Conservation (phyloP, 441 rosid species). For the Dalechampia spathulata region DNA sequence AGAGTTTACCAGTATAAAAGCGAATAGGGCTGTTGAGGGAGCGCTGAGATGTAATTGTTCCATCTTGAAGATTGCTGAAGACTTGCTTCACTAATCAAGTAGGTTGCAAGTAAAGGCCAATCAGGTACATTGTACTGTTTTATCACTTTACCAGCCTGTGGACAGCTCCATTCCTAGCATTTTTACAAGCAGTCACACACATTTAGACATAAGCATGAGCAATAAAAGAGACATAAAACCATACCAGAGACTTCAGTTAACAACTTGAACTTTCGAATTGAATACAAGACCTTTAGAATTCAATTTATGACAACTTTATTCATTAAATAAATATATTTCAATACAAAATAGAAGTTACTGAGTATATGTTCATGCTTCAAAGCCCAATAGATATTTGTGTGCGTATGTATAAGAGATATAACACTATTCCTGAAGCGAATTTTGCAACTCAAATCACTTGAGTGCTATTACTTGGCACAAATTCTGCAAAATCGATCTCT, state of each 20-base stretch:
- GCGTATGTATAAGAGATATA: too few species aligned
- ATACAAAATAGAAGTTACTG: too few species aligned
- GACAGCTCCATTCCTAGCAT: slow-evolving; percentile 61
- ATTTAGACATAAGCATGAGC: too few species aligned
- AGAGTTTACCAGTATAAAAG: slow-evolving; percentile 70
- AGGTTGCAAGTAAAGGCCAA: slow-evolving; percentile 91
- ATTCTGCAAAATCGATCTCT: too few species aligned
- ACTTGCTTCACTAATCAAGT: slow-evolving; percentile 93
- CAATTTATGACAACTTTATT: too few species aligned
- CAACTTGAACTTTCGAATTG: too few species aligned
- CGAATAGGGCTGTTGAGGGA: slow-evolving; percentile 89
- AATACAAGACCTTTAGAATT: too few species aligned
- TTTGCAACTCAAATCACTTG: background rate
- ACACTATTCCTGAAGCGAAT: background rate
- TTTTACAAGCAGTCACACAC: background rate
- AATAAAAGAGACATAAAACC: too few species aligned
- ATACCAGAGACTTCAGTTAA: too few species aligned
- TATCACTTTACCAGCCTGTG: slow-evolving; percentile 67
- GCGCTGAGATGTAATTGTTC: slow-evolving; percentile 82
- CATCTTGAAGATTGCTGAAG: slow-evolving; percentile 67
- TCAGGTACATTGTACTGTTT: slow-evolving; percentile 82
- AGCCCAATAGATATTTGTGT: too few species aligned
- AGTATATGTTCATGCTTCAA: too few species aligned
- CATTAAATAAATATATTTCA: too few species aligned
- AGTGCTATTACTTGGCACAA: background rate